Evolutionary conservation across 768 basidiomycete genomes (phyloP).

Genomic region (Exidia glandulosa): DNA sequence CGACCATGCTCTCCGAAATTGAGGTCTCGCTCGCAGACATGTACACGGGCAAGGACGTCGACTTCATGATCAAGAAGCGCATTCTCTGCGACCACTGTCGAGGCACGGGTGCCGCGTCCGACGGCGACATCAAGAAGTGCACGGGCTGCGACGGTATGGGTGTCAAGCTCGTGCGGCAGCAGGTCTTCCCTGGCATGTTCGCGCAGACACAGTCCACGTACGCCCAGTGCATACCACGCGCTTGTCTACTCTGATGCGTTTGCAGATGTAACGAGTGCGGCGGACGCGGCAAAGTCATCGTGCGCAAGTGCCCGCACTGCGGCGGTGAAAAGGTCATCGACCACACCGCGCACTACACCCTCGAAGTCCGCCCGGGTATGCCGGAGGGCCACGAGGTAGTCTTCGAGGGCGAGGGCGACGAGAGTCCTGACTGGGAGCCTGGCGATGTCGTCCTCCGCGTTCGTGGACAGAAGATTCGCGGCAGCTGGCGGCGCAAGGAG

Average conservation of each 20-base stretch:
- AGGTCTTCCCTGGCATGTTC: constrained; percentile 96
- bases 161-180: constrained; percentile 76
- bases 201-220: constrained; percentile 78
- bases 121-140: constrained; percentile 81
- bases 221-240: constrained; percentile 6
- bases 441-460: constrained; percentile 88
- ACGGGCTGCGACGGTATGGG: constrained; percentile 75
- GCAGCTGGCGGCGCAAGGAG: constrained; percentile 84
- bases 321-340: constrained; percentile 71
- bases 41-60: constrained; percentile 80
- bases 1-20: constrained; percentile 66
- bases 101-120: constrained; percentile 87
- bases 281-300: constrained; percentile 74
- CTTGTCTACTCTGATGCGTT: neutral
- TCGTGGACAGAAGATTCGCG: constrained; percentile 62
- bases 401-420: constrained; percentile 95
- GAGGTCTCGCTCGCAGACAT: constrained; percentile 83
- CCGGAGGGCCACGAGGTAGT: constrained; percentile 89
- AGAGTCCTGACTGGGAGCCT: constrained; percentile 90
- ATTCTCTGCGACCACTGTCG: constrained; percentile 95
- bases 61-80: constrained; percentile 86
- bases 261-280: constrained; percentile 55
- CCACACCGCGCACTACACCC: constrained; percentile 67
- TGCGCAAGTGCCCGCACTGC: constrained; percentile 72
- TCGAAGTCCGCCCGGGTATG: constrained; percentile 79